A percentile compares a stretch with the other conserved stretches of the same genome.
Evolutionary conservation across 2,329 filamentous ascomycete species (phyloP).

Genomic region (Hymenoscyphus repandus): DNA sequence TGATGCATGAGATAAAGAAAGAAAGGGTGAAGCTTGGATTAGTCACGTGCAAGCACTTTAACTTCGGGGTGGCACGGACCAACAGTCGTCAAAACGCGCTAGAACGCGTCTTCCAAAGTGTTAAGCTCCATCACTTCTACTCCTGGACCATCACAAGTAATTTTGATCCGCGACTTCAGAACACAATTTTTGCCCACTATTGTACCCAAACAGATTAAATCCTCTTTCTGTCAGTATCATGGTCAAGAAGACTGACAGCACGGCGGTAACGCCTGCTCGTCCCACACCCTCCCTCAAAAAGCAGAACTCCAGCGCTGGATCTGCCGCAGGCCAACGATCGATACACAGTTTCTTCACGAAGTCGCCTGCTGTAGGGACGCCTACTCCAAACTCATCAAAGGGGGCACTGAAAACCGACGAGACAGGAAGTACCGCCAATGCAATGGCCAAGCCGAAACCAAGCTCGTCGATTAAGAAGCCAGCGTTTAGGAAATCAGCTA

Average conservation of each 20-base stretch:
- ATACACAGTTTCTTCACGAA: conserved; percentile 78
- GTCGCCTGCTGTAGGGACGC: conserved; percentile 40
- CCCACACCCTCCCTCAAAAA: conserved; percentile 27
- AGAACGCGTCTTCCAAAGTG: no score
- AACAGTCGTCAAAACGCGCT: no score
- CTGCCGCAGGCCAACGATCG: conserved; percentile 59
- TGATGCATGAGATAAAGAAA: no score
- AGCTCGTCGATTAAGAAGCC: conserved; percentile 40
- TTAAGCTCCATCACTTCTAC: no score
- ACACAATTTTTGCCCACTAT: not conserved
- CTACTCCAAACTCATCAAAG: conserved; percentile 32
- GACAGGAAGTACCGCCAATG: conserved; percentile 33
- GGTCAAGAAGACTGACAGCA: conserved; percentile 17
- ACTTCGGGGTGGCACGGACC: no score
- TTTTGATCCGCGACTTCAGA: not conserved
- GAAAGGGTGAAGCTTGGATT: no score
- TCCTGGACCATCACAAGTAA: no score
- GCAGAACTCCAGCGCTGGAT: conserved; percentile 26
- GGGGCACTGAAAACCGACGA: conserved; percentile 28
- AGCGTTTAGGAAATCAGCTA: conserved; percentile 23
- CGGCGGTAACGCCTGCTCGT: conserved; percentile 23
- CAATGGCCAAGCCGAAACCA: conserved; percentile 24
- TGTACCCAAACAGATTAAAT: not conserved
- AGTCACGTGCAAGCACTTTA: no score
- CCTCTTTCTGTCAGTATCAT: conserved; percentile 7